A percentile compares a stretch with the other conserved stretches of the same genome.
phyloP scores from a whole-genome alignment of 768 basidiomycete genomes.

The Boletus pseudopeckii region DNA sequence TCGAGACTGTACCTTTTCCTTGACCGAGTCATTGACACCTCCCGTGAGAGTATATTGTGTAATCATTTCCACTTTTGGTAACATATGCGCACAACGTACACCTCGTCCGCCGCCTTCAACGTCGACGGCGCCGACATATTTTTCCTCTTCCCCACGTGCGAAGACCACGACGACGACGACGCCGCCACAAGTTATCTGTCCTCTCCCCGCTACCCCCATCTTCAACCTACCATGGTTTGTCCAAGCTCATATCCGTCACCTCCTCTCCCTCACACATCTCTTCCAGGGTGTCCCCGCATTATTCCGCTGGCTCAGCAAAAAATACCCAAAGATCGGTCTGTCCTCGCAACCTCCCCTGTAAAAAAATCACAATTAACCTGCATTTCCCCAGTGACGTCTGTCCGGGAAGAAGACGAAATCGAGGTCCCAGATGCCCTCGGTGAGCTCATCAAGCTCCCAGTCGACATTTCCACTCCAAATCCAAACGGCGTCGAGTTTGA shows the following conservation, averaged over 20 bases:
- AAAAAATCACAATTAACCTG: not conserved
- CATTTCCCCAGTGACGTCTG: conserved; percentile 55
- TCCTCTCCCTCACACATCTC: conserved; percentile 1
- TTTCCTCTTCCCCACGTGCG: not conserved
- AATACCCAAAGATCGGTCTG: conserved; percentile 95
- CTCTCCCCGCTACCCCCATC: not conserved
- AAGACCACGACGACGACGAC: conserved; percentile 6
- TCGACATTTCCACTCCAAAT: conserved; percentile 78
- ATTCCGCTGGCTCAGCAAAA: conserved; percentile 98
- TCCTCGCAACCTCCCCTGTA: conserved; percentile 4
- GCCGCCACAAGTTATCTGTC: not conserved
- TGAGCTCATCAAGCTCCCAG: conserved; percentile 62
- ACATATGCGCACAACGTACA: not conserved
- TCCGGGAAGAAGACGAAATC: conserved; percentile 80
- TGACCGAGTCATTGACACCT: conserved; percentile 17
- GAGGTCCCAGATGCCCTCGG: conserved; percentile 68
- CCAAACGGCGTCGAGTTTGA: conserved; percentile 97
- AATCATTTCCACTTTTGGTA: conserved; percentile 13
- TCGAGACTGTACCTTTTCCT: too few relatives aligned
- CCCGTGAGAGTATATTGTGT: conserved; percentile 21
- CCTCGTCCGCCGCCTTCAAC: not conserved
- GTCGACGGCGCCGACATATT: not conserved
- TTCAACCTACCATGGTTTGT: conserved; percentile 18
- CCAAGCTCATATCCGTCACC: not conserved
- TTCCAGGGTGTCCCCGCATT: conserved; percentile 92